A percentile compares a stretch with the other conserved stretches of the same genome.
Evolutionary conservation across 2,329 filamentous ascomycete genomes (phyloP).

Genomic region (Uncinocarpus reesii): DNA sequence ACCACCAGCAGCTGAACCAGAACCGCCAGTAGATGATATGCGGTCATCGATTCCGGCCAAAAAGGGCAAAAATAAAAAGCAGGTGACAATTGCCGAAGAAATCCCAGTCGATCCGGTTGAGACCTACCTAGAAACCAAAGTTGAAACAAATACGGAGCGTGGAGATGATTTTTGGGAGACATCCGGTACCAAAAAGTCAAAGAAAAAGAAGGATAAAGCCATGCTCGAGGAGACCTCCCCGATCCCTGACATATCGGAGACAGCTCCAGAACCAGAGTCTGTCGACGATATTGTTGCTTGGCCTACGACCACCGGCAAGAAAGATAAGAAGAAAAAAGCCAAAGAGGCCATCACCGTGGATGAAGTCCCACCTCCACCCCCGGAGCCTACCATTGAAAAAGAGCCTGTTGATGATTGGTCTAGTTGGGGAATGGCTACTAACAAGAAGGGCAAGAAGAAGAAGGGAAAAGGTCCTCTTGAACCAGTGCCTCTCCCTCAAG

Average conservation of each 20-base stretch:
- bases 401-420: constrained; percentile 31
- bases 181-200: constrained; percentile 24
- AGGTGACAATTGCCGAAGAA: background rate
- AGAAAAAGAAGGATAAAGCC: constrained; percentile 38
- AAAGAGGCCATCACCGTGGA: constrained; percentile 20
- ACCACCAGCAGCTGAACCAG: constrained; percentile 5
- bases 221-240: constrained; percentile 29
- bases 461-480: constrained; percentile 21
- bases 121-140: background rate
- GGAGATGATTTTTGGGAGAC: constrained; percentile 12
- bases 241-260: constrained; percentile 19
- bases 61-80: constrained; percentile 14
- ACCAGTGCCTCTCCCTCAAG: constrained; percentile 23
- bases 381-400: constrained; percentile 20
- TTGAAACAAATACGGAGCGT: background rate
- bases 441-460: constrained; percentile 19
- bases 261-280: constrained; percentile 20
- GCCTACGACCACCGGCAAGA: constrained; percentile 21
- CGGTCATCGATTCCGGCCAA: constrained; percentile 2
- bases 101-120: background rate
- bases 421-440: constrained; percentile 16
- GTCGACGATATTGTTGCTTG: constrained; percentile 26
- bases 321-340: constrained; percentile 26
- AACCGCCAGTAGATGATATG: constrained; percentile 7
- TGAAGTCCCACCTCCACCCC: constrained; percentile 11